A percentile compares a stretch with the other conserved stretches of the same genome.
phyloP scores from a whole-genome alignment of 371 early-diverging fungal genomes.

The Mortierella sp. region DNA sequence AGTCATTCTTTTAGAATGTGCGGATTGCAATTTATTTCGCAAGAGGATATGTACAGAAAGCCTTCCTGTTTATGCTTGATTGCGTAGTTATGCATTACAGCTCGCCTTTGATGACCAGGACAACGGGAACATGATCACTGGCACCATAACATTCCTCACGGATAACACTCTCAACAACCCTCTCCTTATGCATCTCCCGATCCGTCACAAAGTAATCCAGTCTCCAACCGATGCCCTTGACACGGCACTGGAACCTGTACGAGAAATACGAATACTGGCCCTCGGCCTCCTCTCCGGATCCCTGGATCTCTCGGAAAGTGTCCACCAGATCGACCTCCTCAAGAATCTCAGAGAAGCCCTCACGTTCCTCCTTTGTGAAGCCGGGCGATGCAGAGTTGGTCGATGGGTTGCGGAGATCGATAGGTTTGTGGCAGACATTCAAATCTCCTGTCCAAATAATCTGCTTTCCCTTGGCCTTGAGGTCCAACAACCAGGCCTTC shows the following conservation, averaged over 20 bases:
- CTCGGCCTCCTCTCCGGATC: conserved; percentile 72
- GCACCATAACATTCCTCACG: conserved; percentile 89
- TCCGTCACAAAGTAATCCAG: conserved; percentile 90
- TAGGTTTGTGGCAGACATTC: conserved; percentile 88
- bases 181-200: conserved; percentile 65
- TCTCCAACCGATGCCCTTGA: conserved; percentile 89
- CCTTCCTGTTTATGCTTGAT: not conserved
- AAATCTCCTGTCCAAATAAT: conserved; percentile 92
- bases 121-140: conserved; percentile 91
- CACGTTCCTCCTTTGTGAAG: conserved; percentile 89
- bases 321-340: conserved; percentile 76
- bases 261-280: conserved; percentile 88
- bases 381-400: conserved; percentile 85
- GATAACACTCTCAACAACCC: conserved; percentile 77
- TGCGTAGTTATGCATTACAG: conserved; percentile 11
- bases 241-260: conserved; percentile 80
- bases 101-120: conserved; percentile 68
- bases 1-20: not conserved
- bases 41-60: not conserved
- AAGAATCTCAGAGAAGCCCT: conserved; percentile 77
- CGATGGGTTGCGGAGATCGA: conserved; percentile 88
- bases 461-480: conserved; percentile 79
- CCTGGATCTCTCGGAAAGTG: conserved; percentile 75
- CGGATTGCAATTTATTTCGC: not conserved
- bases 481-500: conserved; percentile 73